phyloP scores from a whole-genome alignment of 495 filamentous ascomycete genomes.

The Aspergillus affinis region DNA sequence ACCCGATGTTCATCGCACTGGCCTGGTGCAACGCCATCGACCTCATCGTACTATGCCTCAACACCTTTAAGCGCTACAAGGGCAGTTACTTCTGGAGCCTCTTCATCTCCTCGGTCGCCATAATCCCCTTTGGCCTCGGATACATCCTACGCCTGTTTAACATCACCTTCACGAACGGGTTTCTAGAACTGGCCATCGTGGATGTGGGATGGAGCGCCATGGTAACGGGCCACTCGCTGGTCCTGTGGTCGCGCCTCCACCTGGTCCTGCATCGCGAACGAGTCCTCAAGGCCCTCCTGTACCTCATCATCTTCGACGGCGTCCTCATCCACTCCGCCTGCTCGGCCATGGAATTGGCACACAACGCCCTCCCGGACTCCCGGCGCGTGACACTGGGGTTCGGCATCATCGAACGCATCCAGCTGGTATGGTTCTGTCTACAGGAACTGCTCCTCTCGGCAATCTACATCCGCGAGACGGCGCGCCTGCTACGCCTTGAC shows the following conservation, averaged over 20 bases:
- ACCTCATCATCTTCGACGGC: slow-evolving; percentile 55
- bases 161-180: slow-evolving; percentile 26
- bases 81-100: slow-evolving; percentile 57
- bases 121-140: slow-evolving; percentile 53
- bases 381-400: slow-evolving; percentile 24
- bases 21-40: slow-evolving; percentile 52
- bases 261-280: slow-evolving; percentile 42
- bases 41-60: slow-evolving; percentile 46
- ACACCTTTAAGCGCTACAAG: slow-evolving; percentile 48
- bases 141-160: slow-evolving; percentile 53
- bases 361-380: slow-evolving; percentile 33
- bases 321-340: slow-evolving; percentile 50
- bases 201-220: slow-evolving; percentile 56
- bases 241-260: slow-evolving; percentile 64
- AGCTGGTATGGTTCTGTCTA: slow-evolving; percentile 48
- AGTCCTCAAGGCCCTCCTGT: slow-evolving; percentile 47
- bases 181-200: slow-evolving; percentile 36
- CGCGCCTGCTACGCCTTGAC: slow-evolving; percentile 38
- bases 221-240: slow-evolving; percentile 62
- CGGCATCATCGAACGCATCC: slow-evolving; percentile 51
- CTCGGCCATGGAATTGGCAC: slow-evolving; percentile 49
- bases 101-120: slow-evolving; percentile 47
- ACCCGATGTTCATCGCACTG: slow-evolving; percentile 41
- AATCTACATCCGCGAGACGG: slow-evolving; percentile 50
- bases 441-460: slow-evolving; percentile 54